Evolutionary conservation across 371 early-diverging fungal genomes (phyloP), one percentile per base, ranked within the genome.

Genomic region (Mortierella polycephala): DNA sequence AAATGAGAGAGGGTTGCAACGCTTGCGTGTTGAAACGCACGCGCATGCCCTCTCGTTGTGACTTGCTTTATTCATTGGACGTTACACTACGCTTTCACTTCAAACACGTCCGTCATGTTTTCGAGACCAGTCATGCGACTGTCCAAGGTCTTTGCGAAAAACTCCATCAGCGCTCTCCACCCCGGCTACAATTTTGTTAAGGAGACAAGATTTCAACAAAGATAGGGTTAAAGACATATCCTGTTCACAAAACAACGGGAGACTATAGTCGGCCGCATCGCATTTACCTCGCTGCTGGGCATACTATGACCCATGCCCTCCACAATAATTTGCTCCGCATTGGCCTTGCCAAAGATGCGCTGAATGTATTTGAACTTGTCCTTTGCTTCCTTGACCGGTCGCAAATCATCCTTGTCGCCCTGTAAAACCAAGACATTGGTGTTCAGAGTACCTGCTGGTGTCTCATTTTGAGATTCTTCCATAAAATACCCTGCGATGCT

Each of bases 401-500:
- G 55, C 1, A 71, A 65, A 30, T 69, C 61, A 72, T 89, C 89
- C 62, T 83, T 87, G 59, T 85, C 86, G 3, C 89, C 89, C 66
- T 87, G 89, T 0, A 87, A 80, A 5, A 89, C 71, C 39, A 89
- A 56, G 23, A 87, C 83, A 57, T 82, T 82, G 5, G 88, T 77
- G 42, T 44, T 67, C 50, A 65, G n/a, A 18, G 51, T 49, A 10
- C 30, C 53, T 9, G 64, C 67, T 20, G 72, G 57, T 6, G 41
- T 50, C 6, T 55, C 60, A 21, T 69, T 69, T 41, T 69, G 65
- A 7, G 69, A 77, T 40, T 87, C 87, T 47, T 87, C 89, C 55
- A 89, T 80, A 14, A 87, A 63, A 69, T 89, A 89, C 0, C 89
- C 89, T 16, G 85, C 85, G 55, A 89, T 84, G 60, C 87, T 86